phyloP scores from a whole-genome alignment of 768 basidiomycete species.

The Ephemerocybe angulata region DNA sequence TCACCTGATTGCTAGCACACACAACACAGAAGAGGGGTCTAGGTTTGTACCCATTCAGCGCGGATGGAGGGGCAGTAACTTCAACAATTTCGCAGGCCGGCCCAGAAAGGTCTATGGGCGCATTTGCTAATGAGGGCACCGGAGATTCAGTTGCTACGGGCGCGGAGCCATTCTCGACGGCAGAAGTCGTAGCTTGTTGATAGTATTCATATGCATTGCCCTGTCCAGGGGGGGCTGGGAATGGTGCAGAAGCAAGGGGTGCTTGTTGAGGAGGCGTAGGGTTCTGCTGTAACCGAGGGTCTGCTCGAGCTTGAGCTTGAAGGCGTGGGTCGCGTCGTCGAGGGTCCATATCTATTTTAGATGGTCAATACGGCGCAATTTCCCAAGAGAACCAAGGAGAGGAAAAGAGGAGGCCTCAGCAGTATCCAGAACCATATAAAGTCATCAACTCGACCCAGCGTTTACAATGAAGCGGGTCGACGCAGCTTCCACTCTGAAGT shows the following conservation, averaged over 20 bases:
- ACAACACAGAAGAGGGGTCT: conserved; percentile 94
- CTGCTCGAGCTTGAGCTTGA: conserved; percentile 43
- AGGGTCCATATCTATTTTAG: conserved; percentile 58
- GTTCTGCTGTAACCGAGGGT: conserved; percentile 55
- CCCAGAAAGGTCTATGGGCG: neutral
- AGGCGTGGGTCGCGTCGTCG: conserved; percentile 80
- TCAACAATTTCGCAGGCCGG: conserved; percentile 1
- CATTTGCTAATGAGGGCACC: neutral
- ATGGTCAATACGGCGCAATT: conserved; percentile 4
- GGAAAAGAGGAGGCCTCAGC: conserved; percentile 52
- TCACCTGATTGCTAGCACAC: conserved; percentile 97
- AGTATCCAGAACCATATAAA: conserved; percentile 84
- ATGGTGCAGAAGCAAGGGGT: neutral
- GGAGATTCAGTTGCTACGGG: neutral
- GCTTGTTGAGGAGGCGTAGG: conserved; percentile 8
- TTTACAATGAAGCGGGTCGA: conserved; percentile 48
- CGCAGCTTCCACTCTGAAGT: conserved; percentile 91
- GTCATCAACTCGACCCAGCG: conserved; percentile 73
- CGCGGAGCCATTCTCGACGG: neutral
- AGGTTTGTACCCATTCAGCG: conserved; percentile 44
- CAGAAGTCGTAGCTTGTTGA: neutral
- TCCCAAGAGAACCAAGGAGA: neutral
- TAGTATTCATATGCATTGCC: neutral
- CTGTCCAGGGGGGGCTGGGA: neutral
- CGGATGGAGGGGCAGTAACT: neutral